phyloP scores from a whole-genome alignment of 495 filamentous ascomycete species.

The Lophiotrema nucula region DNA sequence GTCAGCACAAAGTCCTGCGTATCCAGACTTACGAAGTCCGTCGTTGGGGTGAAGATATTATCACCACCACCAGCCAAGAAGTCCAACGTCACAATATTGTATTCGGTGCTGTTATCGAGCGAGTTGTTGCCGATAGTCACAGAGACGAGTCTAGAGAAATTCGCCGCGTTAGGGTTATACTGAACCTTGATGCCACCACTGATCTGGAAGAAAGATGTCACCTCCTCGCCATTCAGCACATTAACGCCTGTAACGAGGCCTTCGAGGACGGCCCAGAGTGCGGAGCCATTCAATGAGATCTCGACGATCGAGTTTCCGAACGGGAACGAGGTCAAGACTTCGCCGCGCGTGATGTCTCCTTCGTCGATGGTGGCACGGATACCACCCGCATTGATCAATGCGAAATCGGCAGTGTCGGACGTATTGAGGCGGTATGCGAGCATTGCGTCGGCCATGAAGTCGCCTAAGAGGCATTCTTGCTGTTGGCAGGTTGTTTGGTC shows the following conservation, averaged over 20 bases:
- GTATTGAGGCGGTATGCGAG: conserved; percentile 50
- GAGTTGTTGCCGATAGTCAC: conserved; percentile 45
- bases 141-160: conserved; percentile 43
- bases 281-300: conserved; percentile 43
- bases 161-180: conserved; percentile 45
- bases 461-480: conserved; percentile 53
- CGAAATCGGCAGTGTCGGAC: conserved; percentile 44
- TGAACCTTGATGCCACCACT: conserved; percentile 48
- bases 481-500: conserved; percentile 53
- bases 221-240: conserved; percentile 48
- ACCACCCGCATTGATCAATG: conserved; percentile 57
- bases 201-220: conserved; percentile 55
- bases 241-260: conserved; percentile 44
- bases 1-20: conserved; percentile 54
- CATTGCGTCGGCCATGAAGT: conserved; percentile 55
- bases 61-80: conserved; percentile 55
- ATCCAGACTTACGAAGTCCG: conserved; percentile 45
- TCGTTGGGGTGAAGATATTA: conserved; percentile 48
- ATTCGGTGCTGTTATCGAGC: conserved; percentile 42
- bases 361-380: conserved; percentile 56
- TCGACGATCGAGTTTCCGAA: conserved; percentile 55
- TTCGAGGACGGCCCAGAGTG: conserved; percentile 52
- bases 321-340: conserved; percentile 57
- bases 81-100: conserved; percentile 55
- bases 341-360: conserved; percentile 53